These are phyloP conservation scores for Musa beccarii DNA, from an alignment of 176 grass and related monocot species.

Conservation along the genomic window DNA sequence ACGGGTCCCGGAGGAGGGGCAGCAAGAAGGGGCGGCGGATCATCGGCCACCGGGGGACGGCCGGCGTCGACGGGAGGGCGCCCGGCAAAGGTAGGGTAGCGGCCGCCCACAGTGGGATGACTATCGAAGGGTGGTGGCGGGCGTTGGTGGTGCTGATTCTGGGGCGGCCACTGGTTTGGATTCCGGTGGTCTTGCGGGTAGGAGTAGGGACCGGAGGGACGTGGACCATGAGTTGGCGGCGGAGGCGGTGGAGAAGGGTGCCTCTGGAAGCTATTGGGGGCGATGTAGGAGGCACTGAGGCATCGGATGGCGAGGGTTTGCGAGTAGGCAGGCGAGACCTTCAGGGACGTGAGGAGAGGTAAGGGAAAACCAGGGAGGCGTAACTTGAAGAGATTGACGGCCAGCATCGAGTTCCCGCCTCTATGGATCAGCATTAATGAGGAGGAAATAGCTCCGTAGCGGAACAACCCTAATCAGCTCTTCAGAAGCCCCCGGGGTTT, in stretches of 20 bases:
- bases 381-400: neutral
- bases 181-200: neutral
- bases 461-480: neutral
- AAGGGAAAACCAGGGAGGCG: neutral
- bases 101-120: neutral
- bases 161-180: slow-evolving; percentile 1
- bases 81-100: neutral
- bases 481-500: too few species aligned
- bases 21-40: neutral
- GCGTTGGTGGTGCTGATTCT: slow-evolving; percentile 7
- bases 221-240: neutral
- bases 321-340: neutral
- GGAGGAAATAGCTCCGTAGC: neutral
- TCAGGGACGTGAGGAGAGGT: neutral
- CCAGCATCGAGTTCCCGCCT: slow-evolving; percentile 1
- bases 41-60: neutral
- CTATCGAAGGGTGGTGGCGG: neutral
- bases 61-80: neutral
- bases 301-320: neutral
- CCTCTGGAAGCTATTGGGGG: neutral
- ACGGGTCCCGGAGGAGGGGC: neutral
- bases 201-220: neutral
- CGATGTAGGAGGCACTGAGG: neutral
- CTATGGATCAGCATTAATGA: neutral
- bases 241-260: neutral